Evolutionary conservation across 2,329 filamentous ascomycete genomes (phyloP), one percentile per base, ranked within the genome.

Genomic region (Fusarium tricinctum): DNA sequence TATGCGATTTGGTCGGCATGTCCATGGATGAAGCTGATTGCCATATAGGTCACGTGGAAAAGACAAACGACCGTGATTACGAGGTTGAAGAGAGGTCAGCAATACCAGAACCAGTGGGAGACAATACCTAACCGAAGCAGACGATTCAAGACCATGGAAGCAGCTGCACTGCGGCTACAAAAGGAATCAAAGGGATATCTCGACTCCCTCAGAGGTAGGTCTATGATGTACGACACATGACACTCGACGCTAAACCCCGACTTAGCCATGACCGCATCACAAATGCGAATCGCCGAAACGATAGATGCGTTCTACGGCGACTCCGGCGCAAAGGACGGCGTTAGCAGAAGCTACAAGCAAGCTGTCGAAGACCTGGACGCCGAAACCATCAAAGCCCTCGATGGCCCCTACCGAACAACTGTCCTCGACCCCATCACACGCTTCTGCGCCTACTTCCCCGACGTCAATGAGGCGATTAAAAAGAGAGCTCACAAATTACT

Each of bases 291-390:
- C 79, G 96, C 96, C 70, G 96, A 99, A 81, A 99, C 96, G 20
- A 99, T 99, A 81, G 96, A 99, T 82, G 96, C 96, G 40, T 99
- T 99, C 81, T 99, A 99, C 82, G 96, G 96, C 57, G 96, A 99
- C 78, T 91, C 94, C 2, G 97, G 97, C 51, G 94, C 96, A 50
- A 93, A 90, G 75, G 97, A 99, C 78, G 96, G 96, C 57, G 96
- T 99, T 61, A 97, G 92, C 81, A 88, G 95, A 78, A 97, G 93
- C 78, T 99, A 99, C 84, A 99, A 98, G 82, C 94, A 98, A 79
- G 96, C 96, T 10, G 97, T 99, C 20, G 96, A 97, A 78, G 96
- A 99, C 78, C 87, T 99, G 48, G 97, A 99, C 79, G 92, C 96
- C 53, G 97, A 99, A 81, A 99, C 96, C 1, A 97, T 99, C 81